phyloP scores from a whole-genome alignment of 257 asterid species.

The Paulownia fortunei region DNA sequence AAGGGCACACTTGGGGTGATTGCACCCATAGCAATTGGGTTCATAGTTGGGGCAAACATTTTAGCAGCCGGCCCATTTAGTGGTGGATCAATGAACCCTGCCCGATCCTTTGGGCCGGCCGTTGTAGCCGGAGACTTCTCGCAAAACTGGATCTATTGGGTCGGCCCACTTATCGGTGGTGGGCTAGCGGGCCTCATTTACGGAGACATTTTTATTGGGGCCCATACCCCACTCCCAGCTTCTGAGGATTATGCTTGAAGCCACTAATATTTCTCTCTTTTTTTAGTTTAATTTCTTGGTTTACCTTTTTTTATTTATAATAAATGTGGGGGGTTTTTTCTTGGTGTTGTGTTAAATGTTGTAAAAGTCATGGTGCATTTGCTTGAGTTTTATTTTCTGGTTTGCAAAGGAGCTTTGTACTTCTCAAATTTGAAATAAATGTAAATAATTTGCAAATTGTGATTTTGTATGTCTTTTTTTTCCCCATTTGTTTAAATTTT shows the following conservation, averaged over 20 bases:
- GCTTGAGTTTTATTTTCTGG: background rate
- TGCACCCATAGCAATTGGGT: conserved; percentile 82
- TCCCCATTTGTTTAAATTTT: background rate
- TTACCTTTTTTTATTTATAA: background rate
- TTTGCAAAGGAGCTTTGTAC: background rate
- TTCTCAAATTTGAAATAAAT: conserved; percentile 24
- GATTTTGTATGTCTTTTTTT: background rate
- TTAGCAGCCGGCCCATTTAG: conserved; percentile 83
- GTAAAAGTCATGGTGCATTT: background rate
- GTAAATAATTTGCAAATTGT: conserved; percentile 18
- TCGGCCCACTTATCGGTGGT: conserved; percentile 82
- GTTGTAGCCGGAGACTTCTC: conserved; percentile 63
- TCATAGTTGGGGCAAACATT: conserved; percentile 77
- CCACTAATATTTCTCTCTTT: background rate
- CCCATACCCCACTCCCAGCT: conserved; percentile 45
- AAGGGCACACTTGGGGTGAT: conserved; percentile 70
- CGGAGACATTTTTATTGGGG: conserved; percentile 59
- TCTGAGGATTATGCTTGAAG: conserved; percentile 53
- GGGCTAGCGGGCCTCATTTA: conserved; percentile 74
- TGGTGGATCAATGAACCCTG: conserved; percentile 89
- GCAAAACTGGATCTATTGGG: conserved; percentile 71
- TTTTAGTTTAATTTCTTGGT: background rate
- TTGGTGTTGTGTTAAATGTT: background rate
- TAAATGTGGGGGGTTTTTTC: background rate
- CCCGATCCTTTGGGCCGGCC: conserved; percentile 83